These are phyloP conservation scores for Vinca minor DNA, from an alignment of 257 asterid species.

Conservation along the genomic window DNA sequence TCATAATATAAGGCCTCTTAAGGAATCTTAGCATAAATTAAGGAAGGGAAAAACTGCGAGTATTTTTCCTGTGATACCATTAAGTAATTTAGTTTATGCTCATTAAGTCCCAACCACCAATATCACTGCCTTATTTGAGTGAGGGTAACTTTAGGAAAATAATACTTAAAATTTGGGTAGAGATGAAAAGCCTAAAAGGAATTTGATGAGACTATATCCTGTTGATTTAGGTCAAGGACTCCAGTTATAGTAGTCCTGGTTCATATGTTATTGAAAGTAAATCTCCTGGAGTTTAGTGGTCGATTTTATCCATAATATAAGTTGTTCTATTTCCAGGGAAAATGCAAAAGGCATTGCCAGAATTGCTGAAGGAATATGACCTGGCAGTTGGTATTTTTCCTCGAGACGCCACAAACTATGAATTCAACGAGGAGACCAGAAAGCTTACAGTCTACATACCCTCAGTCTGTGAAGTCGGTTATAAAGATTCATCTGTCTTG, in stretches of 20 bases:
- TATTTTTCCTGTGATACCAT: no score
- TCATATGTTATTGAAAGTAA: background rate
- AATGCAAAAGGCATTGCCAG: slow-evolving; percentile 57
- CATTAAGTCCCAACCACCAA: no score
- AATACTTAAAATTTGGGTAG: no score
- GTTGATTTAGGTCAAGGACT: background rate
- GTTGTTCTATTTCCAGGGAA: slow-evolving; percentile 39
- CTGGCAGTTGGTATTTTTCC: slow-evolving; percentile 72
- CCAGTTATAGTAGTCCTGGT: no score
- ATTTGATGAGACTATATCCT: no score
- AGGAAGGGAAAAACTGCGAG: no score
- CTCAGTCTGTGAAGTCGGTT: slow-evolving; percentile 54
- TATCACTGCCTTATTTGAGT: no score
- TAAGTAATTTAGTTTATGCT: no score
- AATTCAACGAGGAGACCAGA: slow-evolving; percentile 61
- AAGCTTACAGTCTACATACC: slow-evolving; percentile 55
- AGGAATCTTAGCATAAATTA: no score
- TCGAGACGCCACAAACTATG: slow-evolving; percentile 64
- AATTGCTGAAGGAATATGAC: slow-evolving; percentile 63
- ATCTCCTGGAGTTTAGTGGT: background rate
- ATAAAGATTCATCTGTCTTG: slow-evolving; percentile 57
- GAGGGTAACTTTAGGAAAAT: no score
- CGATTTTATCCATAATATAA: background rate
- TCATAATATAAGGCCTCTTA: no score
- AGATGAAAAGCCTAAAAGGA: no score